phyloP scores from a whole-genome alignment of 2,329 filamentous ascomycete genomes.

The Xylariales sp. region DNA sequence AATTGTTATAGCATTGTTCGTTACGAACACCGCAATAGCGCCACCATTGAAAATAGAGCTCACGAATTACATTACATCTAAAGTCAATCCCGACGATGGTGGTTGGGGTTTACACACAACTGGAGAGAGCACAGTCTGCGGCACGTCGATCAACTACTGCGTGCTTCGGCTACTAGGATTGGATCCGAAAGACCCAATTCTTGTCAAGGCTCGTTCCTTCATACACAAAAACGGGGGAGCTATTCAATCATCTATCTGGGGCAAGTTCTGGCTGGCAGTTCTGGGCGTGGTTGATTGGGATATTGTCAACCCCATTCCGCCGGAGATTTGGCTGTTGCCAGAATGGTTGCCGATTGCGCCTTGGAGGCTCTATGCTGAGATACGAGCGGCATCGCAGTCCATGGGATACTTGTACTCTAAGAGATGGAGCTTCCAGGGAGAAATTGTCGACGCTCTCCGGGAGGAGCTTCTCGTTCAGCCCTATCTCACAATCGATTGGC shows the following conservation, averaged over 20 bases:
- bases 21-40: conserved; percentile 82
- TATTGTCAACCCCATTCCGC: conserved; percentile 88
- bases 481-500: conserved; percentile 75
- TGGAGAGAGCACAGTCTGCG: conserved; percentile 86
- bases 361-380: conserved; percentile 98
- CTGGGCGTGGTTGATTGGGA: conserved; percentile 85
- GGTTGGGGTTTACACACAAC: conserved; percentile 97
- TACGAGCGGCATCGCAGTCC: conserved; percentile 90
- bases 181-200: conserved; percentile 74
- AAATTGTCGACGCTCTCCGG: conserved; percentile 66
- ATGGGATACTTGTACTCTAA: conserved; percentile 91
- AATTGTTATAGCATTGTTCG: conserved; percentile 80
- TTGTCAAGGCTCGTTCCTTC: conserved; percentile 78
- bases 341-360: conserved; percentile 88
- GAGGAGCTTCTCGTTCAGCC: conserved; percentile 80
- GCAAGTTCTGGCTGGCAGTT: conserved; percentile 88
- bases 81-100: conserved; percentile 82
- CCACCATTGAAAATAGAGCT: conserved; percentile 80
- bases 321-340: conserved; percentile 88
- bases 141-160: conserved; percentile 84
- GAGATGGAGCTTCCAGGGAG: conserved; percentile 74
- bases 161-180: conserved; percentile 77
- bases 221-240: conserved; percentile 85
- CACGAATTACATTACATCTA: conserved; percentile 84
- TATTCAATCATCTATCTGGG: conserved; percentile 83